Base-by-base conservation (phyloP, 2,329 filamentous ascomycete genomes). In the Trichophyton benhamiae region DNA sequence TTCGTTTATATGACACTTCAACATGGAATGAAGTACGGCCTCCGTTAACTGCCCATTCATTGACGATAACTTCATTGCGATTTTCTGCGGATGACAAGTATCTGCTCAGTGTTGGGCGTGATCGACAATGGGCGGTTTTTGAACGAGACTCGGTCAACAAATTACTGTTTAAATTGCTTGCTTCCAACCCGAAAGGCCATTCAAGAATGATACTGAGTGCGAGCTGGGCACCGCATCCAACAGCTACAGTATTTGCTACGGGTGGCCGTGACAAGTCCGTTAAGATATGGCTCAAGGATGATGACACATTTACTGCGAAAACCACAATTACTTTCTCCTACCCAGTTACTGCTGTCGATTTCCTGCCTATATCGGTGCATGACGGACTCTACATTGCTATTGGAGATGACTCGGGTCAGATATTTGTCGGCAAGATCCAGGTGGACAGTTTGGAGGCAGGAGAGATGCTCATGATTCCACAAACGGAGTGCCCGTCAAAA, bases 51-150 rank as follows among this genome's bases (percentile, higher is more conserved):
- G 87, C 88, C 1, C 94, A 99, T 74, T 85, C 87, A 0, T 80
- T 97, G 60, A 99, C 94, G 0, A 87, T 91, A 25, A 92, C 91
- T 0, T 82, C 88, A 15, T 77, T 99, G 41, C 80, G 85, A 7
- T 99, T 97, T 76, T 91, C 88, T 0, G 70, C 74, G 0, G 87
- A 92, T 67, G 89, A 94, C 71, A 72, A 72, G 8, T 86, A 84
- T 63, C 79, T 99, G 15, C 80, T 99, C 1, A 96, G 90, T 64
- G 92, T 96, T 1, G 92, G 94, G 1, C 80, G 94, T 63, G 94
- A 99, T 73, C 81, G 94, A 11, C 89, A 95, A 73, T 99, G 92
- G 91, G 86, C 85, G 0, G 78, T 97, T 0, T 99, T 92, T 71
- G 76, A 83, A 67, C 79, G 84, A 44, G 75, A 75, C 38, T 68